A percentile compares a stretch with the other conserved stretches of the same genome.
Conservation (phyloP, 352 stramenopile species). For the Globisporangium takayamanum region DNA sequence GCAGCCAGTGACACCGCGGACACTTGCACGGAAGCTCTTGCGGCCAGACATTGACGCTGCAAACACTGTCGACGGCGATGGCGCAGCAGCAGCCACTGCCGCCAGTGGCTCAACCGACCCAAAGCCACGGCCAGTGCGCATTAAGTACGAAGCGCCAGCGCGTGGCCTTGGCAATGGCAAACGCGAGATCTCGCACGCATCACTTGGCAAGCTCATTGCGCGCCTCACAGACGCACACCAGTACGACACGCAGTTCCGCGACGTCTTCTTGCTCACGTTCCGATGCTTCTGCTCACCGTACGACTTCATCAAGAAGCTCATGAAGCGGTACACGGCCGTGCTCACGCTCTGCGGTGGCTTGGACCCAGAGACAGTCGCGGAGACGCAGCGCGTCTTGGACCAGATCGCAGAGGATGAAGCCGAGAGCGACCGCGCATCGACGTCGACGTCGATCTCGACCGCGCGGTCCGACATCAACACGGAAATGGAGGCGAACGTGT, state of each 20-base stretch:
- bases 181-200: conserved; percentile 83
- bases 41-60: conserved; percentile 4
- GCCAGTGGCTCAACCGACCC: neutral
- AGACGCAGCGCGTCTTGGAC: conserved; percentile 58
- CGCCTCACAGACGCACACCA: conserved; percentile 80
- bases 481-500: conserved; percentile 74
- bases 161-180: conserved; percentile 53
- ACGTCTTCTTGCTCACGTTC: conserved; percentile 82
- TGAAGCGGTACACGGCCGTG: conserved; percentile 80
- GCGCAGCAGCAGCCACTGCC: neutral
- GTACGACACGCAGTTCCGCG: conserved; percentile 82
- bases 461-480: conserved; percentile 76
- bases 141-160: conserved; percentile 64
- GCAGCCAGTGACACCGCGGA: conserved; percentile 14
- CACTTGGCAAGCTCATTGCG: conserved; percentile 75
- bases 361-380: conserved; percentile 40
- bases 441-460: conserved; percentile 56
- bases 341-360: conserved; percentile 46
- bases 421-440: conserved; percentile 50
- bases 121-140: conserved; percentile 48
- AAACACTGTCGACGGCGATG: conserved; percentile 6
- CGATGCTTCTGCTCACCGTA: conserved; percentile 77
- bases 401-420: conserved; percentile 59
- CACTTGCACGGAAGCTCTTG: conserved; percentile 17
- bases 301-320: conserved; percentile 85